Conservation (phyloP, 306 rosid genomes). For the Lablab purpureus region DNA sequence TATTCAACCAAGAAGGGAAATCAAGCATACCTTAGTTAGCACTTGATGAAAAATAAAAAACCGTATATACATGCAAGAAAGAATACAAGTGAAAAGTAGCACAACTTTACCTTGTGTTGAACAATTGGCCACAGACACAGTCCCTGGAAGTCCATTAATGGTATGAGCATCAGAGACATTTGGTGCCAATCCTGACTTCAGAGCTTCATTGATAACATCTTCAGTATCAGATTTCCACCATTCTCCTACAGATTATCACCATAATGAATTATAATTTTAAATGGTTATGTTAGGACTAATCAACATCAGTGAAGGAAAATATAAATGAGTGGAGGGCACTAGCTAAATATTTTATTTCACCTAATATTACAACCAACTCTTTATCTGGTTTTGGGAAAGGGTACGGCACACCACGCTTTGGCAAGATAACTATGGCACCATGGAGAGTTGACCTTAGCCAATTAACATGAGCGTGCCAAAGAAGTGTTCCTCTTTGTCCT, state of each 20-base stretch:
- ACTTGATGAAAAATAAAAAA: background rate
- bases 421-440: constrained; percentile 81
- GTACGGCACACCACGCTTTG: constrained; percentile 82
- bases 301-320: background rate
- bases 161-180: constrained; percentile 88
- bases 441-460: constrained; percentile 88
- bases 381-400: constrained; percentile 80
- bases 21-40: background rate
- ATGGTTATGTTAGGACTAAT: constrained; percentile 6
- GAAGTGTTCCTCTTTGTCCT: constrained; percentile 88
- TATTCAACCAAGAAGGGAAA: constrained; percentile 2
- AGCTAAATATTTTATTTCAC: constrained; percentile 39
- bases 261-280: background rate
- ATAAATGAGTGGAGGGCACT: background rate
- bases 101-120: constrained; percentile 55
- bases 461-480: constrained; percentile 84
- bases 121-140: constrained; percentile 54
- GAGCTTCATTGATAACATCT: constrained; percentile 76
- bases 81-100: background rate
- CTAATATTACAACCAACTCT: constrained; percentile 68
- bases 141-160: constrained; percentile 84
- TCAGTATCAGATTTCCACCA: constrained; percentile 97
- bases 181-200: constrained; percentile 75
- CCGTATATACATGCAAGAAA: background rate
- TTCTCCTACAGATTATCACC: constrained; percentile 61